Base-by-base conservation (phyloP, 257 asterid species). In the Vinca minor region DNA sequence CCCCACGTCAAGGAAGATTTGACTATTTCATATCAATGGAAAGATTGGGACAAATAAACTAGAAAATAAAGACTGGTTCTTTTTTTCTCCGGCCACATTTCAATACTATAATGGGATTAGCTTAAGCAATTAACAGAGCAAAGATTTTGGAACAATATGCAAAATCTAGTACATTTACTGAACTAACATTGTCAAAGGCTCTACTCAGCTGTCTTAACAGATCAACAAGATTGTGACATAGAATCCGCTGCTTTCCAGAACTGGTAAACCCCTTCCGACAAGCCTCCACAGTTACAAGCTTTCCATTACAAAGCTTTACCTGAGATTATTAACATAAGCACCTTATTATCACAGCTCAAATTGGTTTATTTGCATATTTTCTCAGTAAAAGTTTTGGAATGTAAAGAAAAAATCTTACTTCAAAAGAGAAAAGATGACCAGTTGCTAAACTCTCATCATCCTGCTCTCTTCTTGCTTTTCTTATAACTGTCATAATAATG, bases 231-330 rank as follows among this genome's bases (percentile, higher is more conserved):
- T 82, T 87, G 84, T 92, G 98, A 72, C 89, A 85, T 74, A 82
- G 86, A 74, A 85, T 73, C 66, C 76, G 87, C 73, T 82, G 95
- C 87, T 89, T 92, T 69, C 97, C 96, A 41, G 71, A 69, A 78
- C 81, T 76, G 66, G 70, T 78, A 67, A 89, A 92, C 15, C 98
- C 98, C 78, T 87, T 92, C 63, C 84, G 75, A 61, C 85, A 83
- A 76, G 87, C 97, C 73, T 92, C 98, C 53, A 89, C 62, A 2
- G 42, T 59, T 55, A 89, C 63, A 79, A 87, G 71, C 76, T 92
- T 92, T 48, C 98, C 96, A 18, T 82, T 89, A 76, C 96, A 87
- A 77, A 89, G 83, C 73, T 92, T 92, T 28, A 87, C 93, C 96
- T 92, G 87, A 66, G 76, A 72, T 75, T n/a, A n/a, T n/a, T 52